phyloP scores from a whole-genome alignment of 129 eudicot species.

The Oenanthe sinensis region DNA sequence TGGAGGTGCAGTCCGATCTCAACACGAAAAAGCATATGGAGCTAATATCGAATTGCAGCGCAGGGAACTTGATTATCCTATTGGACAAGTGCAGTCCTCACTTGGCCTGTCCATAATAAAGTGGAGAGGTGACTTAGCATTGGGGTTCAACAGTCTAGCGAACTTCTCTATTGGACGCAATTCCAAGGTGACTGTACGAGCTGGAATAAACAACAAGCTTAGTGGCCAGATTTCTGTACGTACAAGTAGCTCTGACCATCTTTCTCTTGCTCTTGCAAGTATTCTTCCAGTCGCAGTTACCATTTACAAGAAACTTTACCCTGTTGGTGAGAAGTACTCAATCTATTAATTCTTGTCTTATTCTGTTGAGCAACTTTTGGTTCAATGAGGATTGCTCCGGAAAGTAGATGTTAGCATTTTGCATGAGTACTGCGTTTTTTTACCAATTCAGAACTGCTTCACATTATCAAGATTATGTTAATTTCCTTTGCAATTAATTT shows the following conservation, averaged over 20 bases:
- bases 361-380: background rate
- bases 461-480: background rate
- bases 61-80: constrained; percentile 34
- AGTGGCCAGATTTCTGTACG: constrained; percentile 44
- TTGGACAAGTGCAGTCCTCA: constrained; percentile 42
- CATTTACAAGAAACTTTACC: constrained; percentile 18
- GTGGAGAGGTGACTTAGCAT: constrained; percentile 48
- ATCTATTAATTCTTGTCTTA: background rate
- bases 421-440: background rate
- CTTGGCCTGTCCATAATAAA: constrained; percentile 28
- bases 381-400: background rate
- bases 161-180: constrained; percentile 40
- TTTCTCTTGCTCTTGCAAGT: constrained; percentile 45
- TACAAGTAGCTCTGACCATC: constrained; percentile 54
- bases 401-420: background rate
- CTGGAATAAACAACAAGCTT: constrained; percentile 39
- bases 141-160: constrained; percentile 34
- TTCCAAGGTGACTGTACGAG: constrained; percentile 47
- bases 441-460: background rate
- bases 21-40: constrained; percentile 45
- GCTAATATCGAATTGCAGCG: constrained; percentile 46
- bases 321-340: background rate
- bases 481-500: background rate
- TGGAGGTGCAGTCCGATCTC: constrained; percentile 38
- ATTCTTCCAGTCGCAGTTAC: constrained; percentile 37